phyloP scores from a whole-genome alignment of 805 yeast genomes.

The Torulaspora maleeae region DNA sequence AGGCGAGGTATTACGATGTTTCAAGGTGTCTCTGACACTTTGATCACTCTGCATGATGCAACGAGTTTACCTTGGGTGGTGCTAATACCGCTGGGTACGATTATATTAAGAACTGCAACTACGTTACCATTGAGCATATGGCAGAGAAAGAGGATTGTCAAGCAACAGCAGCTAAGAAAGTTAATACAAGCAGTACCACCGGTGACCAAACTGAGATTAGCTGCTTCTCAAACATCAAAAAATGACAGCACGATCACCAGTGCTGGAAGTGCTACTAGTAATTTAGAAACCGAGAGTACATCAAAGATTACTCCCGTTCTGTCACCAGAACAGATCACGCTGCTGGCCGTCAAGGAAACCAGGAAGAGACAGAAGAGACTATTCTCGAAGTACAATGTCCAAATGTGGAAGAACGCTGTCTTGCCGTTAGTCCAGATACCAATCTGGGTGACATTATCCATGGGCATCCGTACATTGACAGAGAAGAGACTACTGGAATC shows the following conservation, averaged over 20 bases:
- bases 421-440: conserved; percentile 84
- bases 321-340: conserved; percentile 71
- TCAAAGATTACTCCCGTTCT: conserved; percentile 38
- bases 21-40: conserved; percentile 24
- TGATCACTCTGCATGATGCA: conserved; percentile 42
- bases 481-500: conserved; percentile 45
- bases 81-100: conserved; percentile 67
- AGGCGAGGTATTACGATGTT: conserved; percentile 17
- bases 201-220: conserved; percentile 52
- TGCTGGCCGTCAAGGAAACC: conserved; percentile 72
- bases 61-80: conserved; percentile 79
- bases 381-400: conserved; percentile 64
- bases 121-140: conserved; percentile 76
- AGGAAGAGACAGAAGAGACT: conserved; percentile 66
- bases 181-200: conserved; percentile 72
- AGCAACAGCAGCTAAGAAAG: conserved; percentile 69
- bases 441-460: conserved; percentile 74
- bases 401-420: conserved; percentile 72
- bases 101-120: conserved; percentile 56
- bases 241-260: conserved; percentile 10
- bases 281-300: conserved; percentile 29
- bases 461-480: conserved; percentile 68
- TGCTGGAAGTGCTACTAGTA: conserved; percentile 16
- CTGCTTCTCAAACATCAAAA: conserved; percentile 33
- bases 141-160: conserved; percentile 64